Evolutionary conservation across 805 yeast species (phyloP).

Genomic region (Sugiyamaella americana): DNA sequence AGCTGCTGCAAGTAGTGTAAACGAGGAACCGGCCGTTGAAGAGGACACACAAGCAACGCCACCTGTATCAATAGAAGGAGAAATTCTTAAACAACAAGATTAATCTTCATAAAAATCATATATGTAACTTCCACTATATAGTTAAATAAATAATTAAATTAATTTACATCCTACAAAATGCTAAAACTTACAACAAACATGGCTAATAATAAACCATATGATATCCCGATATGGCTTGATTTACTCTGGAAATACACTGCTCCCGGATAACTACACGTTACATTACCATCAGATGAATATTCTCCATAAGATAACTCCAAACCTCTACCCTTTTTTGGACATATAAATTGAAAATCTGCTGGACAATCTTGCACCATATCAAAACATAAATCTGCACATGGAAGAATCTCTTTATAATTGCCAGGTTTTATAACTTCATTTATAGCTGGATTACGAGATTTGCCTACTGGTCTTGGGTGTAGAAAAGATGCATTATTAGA

Average conservation of each 20-base stretch:
- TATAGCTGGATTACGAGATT: conserved; percentile 58
- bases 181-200: too few species aligned
- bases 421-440: conserved; percentile 50
- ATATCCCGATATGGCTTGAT: too few species aligned
- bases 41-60: too few species aligned
- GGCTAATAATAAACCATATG: too few species aligned
- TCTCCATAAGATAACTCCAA: conserved; percentile 27
- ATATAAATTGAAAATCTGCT: conserved; percentile 60
- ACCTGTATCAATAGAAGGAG: too few species aligned
- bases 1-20: too few species aligned
- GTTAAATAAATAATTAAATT: too few species aligned
- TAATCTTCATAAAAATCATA: too few species aligned
- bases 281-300: conserved; percentile 27
- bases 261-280: conserved; percentile 35
- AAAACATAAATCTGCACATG: conserved; percentile 78
- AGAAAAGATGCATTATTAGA: conserved; percentile 30
- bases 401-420: conserved; percentile 71
- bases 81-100: too few species aligned
- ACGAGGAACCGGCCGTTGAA: too few species aligned
- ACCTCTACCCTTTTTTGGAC: conserved; percentile 45
- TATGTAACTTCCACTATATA: too few species aligned
- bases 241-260: conserved; percentile 28
- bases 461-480: conserved; percentile 40
- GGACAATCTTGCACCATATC: conserved; percentile 82
- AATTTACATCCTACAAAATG: too few species aligned